A percentile compares a stretch with the other conserved stretches of the same genome.
Evolutionary conservation across 768 basidiomycete species (phyloP).

Genomic region (Cystobasidiopsis lactophilus): DNA sequence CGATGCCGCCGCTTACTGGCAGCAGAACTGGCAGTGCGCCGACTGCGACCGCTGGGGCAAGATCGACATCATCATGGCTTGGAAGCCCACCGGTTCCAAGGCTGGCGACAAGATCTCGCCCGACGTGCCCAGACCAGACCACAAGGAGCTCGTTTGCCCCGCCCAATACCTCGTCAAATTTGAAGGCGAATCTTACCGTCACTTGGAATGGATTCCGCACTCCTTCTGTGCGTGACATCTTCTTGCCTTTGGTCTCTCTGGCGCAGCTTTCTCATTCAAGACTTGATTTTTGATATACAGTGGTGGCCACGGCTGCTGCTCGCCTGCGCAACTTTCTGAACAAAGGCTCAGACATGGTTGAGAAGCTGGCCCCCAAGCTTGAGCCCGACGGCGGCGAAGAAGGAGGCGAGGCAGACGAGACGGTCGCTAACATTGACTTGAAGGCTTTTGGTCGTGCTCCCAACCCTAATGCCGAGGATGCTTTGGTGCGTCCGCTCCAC

Average conservation of each 20-base stretch:
- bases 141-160: conserved; percentile 10
- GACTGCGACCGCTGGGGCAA: conserved; percentile 10
- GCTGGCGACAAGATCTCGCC: neutral
- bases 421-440: neutral
- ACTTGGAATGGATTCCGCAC: conserved; percentile 17
- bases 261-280: neutral
- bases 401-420: conserved; percentile 13
- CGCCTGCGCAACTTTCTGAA: conserved; percentile 16
- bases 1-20: conserved; percentile 1
- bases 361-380: conserved; percentile 6
- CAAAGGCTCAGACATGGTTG: conserved; percentile 14
- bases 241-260: neutral
- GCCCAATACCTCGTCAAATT: conserved; percentile 21
- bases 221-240: conserved; percentile 8
- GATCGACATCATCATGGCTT: conserved; percentile 18
- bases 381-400: conserved; percentile 8
- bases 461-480: neutral
- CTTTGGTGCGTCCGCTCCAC: neutral
- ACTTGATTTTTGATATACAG: neutral
- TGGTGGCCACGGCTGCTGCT: neutral
- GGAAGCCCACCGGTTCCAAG: conserved; percentile 8
- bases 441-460: conserved; percentile 3
- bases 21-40: conserved; percentile 5
- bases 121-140: conserved; percentile 3
- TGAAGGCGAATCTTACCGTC: conserved; percentile 13